Evolutionary conservation across 2,329 filamentous ascomycete species (phyloP).

Genomic region (Aspergillus sp.): DNA sequence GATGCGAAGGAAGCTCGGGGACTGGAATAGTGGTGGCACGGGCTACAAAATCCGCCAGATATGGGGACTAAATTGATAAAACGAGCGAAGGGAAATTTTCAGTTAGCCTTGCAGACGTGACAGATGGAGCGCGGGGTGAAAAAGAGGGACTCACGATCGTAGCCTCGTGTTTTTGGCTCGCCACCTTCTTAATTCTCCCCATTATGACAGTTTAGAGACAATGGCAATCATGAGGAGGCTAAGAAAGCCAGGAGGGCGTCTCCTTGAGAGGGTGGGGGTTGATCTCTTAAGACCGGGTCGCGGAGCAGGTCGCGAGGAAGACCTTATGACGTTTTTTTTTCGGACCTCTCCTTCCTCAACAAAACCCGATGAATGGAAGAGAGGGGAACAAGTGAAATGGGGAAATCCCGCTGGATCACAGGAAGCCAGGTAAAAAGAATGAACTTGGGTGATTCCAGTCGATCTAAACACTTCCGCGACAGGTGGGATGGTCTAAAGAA

Average conservation of each 20-base stretch:
- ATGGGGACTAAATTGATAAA: slow-evolving; percentile 68
- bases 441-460: neutral
- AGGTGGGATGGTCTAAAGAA: slow-evolving; percentile 9
- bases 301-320: slow-evolving; percentile 33
- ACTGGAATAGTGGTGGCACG: slow-evolving; percentile 65
- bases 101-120: slow-evolving; percentile 17
- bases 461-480: neutral
- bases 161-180: slow-evolving; percentile 54
- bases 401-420: neutral
- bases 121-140: slow-evolving; percentile 11
- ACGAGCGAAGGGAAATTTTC: slow-evolving; percentile 25
- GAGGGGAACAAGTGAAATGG: slow-evolving; percentile 5
- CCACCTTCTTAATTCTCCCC: slow-evolving; percentile 57
- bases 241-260: slow-evolving; percentile 26
- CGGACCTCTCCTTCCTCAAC: slow-evolving; percentile 28
- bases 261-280: slow-evolving; percentile 31
- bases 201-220: slow-evolving; percentile 39
- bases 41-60: slow-evolving; percentile 78
- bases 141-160: slow-evolving; percentile 46
- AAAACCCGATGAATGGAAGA: slow-evolving; percentile 26
- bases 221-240: slow-evolving; percentile 45
- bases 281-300: slow-evolving; percentile 28
- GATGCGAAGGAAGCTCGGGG: slow-evolving; percentile 72
- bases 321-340: slow-evolving; percentile 44
- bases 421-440: neutral